phyloP scores from a whole-genome alignment of 1,139 yeast genomes.

The Geotrichum candidum region DNA sequence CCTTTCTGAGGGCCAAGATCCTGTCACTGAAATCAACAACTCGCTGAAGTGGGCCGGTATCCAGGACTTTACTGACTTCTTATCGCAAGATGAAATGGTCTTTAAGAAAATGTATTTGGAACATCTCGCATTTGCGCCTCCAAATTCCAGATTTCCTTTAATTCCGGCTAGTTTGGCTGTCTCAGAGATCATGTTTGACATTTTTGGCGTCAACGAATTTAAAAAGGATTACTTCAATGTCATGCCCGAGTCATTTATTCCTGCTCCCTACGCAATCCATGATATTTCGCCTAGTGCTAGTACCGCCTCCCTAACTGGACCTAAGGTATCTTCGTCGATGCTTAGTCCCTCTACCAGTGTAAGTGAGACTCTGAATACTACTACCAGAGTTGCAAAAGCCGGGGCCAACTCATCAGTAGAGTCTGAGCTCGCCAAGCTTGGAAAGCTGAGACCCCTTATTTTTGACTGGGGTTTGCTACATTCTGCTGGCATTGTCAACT shows the following conservation, averaged over 20 bases:
- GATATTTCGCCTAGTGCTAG: neutral
- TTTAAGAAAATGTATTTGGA: conserved; percentile 30
- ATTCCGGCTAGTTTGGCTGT: conserved; percentile 32
- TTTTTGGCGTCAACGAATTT: conserved; percentile 34
- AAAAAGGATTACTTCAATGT: conserved; percentile 9
- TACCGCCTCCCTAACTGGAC: neutral
- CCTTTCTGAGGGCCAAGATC: conserved; percentile 22
- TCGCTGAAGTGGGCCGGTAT: conserved; percentile 30
- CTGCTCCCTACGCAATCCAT: conserved; percentile 22
- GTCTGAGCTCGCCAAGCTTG: conserved; percentile 30
- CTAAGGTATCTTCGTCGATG: conserved; percentile 12
- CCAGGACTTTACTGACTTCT: conserved; percentile 31
- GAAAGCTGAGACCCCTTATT: conserved; percentile 41
- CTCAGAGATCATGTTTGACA: conserved; percentile 29
- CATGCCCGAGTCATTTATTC: conserved; percentile 23
- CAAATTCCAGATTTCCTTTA: conserved; percentile 36
- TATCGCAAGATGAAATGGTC: conserved; percentile 25
- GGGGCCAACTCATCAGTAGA: conserved; percentile 18
- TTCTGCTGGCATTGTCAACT: conserved; percentile 50
- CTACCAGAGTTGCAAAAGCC: conserved; percentile 12
- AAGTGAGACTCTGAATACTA: conserved; percentile 15
- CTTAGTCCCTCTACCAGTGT: conserved; percentile 14
- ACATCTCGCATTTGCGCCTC: conserved; percentile 28
- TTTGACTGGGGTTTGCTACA: conserved; percentile 55
- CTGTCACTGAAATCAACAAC: conserved; percentile 25